Evolutionary conservation across 2,329 filamentous ascomycete species (phyloP).

Genomic region (Scytalidium sp.): DNA sequence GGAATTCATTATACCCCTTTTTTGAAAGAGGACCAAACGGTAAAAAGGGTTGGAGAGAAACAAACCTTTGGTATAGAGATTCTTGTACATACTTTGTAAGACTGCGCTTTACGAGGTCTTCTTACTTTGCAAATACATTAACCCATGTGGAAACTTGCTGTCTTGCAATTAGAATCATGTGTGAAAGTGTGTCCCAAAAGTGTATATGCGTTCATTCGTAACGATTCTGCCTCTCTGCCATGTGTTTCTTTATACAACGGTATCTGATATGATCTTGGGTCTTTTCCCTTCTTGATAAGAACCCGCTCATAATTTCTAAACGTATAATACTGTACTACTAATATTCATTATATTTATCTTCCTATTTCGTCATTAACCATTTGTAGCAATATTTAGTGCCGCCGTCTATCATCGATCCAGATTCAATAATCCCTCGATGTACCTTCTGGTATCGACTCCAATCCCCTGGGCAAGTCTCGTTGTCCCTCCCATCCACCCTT

Average conservation of each 20-base stretch:
- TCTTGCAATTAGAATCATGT: no score
- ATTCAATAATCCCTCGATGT: constrained; percentile 70
- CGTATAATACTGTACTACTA: no score
- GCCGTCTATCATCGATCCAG: constrained; percentile 36
- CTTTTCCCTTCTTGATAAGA: no score
- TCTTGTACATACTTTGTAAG: background rate
- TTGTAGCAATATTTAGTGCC: no score
- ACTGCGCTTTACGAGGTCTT: background rate
- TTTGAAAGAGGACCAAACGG: background rate
- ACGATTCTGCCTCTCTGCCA: no score
- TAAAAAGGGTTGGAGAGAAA: background rate
- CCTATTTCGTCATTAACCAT: no score
- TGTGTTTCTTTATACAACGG: no score
- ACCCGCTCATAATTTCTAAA: no score
- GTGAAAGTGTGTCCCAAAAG: no score
- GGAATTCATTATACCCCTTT: background rate
- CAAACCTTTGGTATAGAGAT: background rate
- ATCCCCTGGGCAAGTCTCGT: constrained; percentile 67
- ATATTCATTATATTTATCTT: no score
- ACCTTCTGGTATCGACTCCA: constrained; percentile 71
- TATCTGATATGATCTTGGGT: no score
- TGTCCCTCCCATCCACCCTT: constrained; percentile 51
- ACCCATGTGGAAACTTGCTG: background rate
- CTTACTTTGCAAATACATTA: background rate
- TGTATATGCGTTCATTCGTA: no score